Evolutionary conservation across 1,284 basidiomycete genomes (phyloP).

Genomic region (Boletus smithii): DNA sequence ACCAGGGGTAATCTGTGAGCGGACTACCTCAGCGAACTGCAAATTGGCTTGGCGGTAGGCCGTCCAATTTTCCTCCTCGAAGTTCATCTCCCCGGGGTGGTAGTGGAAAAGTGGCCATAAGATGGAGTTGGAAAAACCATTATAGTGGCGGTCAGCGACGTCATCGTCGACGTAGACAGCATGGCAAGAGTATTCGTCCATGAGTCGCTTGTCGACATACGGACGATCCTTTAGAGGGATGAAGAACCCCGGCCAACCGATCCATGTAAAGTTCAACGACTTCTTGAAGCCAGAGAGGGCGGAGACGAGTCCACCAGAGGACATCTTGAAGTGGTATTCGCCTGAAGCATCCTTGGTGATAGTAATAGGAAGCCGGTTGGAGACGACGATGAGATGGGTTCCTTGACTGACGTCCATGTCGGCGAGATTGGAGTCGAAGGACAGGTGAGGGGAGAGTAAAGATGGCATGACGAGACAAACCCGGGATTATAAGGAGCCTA

Average conservation of each 20-base stretch:
- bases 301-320: conserved; percentile 91
- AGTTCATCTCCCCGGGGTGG: conserved; percentile 98
- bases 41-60: conserved; percentile 97
- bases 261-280: conserved; percentile 94
- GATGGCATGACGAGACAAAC: conserved; percentile 20
- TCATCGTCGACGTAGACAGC: conserved; percentile 98
- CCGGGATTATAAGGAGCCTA: conserved; percentile 27
- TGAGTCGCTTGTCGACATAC: conserved; percentile 82
- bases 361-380: conserved; percentile 91
- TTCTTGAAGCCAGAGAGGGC: conserved; percentile 96
- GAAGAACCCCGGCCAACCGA: conserved; percentile 88
- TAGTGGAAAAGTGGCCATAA: conserved; percentile 99
- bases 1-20: conserved; percentile 72
- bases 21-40: conserved; percentile 88
- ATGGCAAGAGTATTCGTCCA: conserved; percentile 94
- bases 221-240: conserved; percentile 86
- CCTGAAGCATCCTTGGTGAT: conserved; percentile 85
- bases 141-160: conserved; percentile 96
- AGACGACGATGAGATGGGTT: conserved; percentile 89
- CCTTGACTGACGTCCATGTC: conserved; percentile 41
- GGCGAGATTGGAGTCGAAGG: conserved; percentile 34
- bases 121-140: conserved; percentile 98
- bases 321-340: conserved; percentile 97
- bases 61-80: conserved; percentile 97
- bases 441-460: conserved; percentile 29